Conservation (phyloP, 2,329 filamentous ascomycete genomes). For the Claviceps pusilla region DNA sequence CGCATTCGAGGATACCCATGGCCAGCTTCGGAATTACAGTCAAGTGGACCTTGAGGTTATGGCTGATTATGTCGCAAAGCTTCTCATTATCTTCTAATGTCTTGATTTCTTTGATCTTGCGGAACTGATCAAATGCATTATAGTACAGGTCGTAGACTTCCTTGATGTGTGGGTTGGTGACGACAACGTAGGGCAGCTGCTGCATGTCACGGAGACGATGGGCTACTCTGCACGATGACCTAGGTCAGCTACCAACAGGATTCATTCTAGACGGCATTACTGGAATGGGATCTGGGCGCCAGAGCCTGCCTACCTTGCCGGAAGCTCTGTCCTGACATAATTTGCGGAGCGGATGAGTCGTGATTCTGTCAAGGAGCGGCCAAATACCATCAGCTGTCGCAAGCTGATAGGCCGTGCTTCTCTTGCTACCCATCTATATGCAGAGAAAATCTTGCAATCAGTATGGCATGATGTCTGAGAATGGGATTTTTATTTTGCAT, state of each 20-base stretch:
- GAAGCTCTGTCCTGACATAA: slow-evolving; percentile 84
- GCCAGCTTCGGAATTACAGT: slow-evolving; percentile 87
- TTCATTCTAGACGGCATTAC: neutral
- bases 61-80: slow-evolving; percentile 66
- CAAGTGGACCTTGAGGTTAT: slow-evolving; percentile 73
- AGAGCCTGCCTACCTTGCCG: slow-evolving; percentile 12
- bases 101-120: slow-evolving; percentile 69
- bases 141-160: slow-evolving; percentile 96
- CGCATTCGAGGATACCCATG: slow-evolving; percentile 86
- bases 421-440: slow-evolving; percentile 70
- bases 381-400: slow-evolving; percentile 93
- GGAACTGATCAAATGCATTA: slow-evolving; percentile 83
- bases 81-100: slow-evolving; percentile 78
- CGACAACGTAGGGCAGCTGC: slow-evolving; percentile 84
- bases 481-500: neutral
- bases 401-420: slow-evolving; percentile 92
- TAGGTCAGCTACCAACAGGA: neutral
- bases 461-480: neutral
- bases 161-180: slow-evolving; percentile 87
- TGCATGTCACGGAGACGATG: slow-evolving; percentile 97
- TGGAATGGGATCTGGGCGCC: neutral
- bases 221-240: slow-evolving; percentile 46
- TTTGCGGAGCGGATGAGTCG: slow-evolving; percentile 89
- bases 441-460: slow-evolving; percentile 2
- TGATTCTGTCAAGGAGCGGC: slow-evolving; percentile 76